These are phyloP conservation scores for Bipolaris victoriae DNA, from an alignment of 2,329 filamentous ascomycete genomes.

Conservation along the genomic window DNA sequence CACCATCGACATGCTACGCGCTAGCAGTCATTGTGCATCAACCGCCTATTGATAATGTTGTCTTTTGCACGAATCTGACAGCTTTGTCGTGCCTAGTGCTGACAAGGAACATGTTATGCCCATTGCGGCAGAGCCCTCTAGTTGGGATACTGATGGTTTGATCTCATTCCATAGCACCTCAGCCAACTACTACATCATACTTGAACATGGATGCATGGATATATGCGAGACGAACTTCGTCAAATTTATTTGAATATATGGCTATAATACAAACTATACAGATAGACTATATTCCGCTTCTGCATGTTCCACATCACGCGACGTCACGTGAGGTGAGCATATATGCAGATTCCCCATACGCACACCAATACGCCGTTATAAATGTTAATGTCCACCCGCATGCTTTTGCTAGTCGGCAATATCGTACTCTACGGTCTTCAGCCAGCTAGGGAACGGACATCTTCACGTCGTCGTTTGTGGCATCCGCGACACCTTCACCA, in stretches of 20 bases:
- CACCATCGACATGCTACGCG: conserved; percentile 8
- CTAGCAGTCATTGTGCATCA: conserved; percentile 27
- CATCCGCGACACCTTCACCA: conserved; percentile 27
- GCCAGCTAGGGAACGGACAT: conserved; percentile 20
- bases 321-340: not conserved
- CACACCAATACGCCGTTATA: not conserved
- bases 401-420: conserved; percentile 7
- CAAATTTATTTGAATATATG: not conserved
- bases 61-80: not conserved
- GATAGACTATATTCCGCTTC: not conserved
- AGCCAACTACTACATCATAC: not conserved
- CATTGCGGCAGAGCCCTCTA: not conserved
- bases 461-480: conserved; percentile 35
- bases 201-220: no score
- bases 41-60: not conserved
- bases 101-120: not conserved
- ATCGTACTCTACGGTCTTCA: not conserved
- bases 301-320: not conserved
- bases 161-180: not conserved
- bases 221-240: not conserved
- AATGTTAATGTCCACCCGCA: conserved; percentile 1
- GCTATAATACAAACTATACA: conserved; percentile 1
- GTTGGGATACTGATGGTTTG: not conserved
- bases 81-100: not conserved
- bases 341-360: not conserved